These are phyloP conservation scores for Elaeagnus macrophylla DNA, from an alignment of 306 rosid species.

Conservation along the genomic window DNA sequence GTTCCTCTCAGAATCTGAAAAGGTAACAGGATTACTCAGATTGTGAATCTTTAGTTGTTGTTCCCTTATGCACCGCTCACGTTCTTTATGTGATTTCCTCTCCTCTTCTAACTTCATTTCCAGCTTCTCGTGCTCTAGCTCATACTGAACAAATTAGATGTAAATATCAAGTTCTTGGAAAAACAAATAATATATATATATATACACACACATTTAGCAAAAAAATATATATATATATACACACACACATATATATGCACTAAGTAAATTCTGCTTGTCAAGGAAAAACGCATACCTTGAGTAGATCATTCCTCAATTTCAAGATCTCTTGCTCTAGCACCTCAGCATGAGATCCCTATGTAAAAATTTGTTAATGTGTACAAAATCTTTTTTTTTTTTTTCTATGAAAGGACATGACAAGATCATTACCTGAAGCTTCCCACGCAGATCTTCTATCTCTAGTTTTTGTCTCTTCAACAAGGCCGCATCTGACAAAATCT, in stretches of 20 bases:
- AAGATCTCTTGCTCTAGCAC: constrained; percentile 86
- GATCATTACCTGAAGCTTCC: constrained; percentile 69
- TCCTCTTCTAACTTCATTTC: constrained; percentile 76
- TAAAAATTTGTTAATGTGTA: constrained; percentile 15
- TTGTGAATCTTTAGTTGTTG: constrained; percentile 54
- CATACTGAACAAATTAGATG: constrained; percentile 41
- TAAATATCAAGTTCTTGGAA: too few species aligned
- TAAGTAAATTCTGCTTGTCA: not conserved
- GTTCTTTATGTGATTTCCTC: constrained; percentile 57
- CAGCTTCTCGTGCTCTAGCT: constrained; percentile 82
- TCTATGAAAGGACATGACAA: constrained; percentile 12
- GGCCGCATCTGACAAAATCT: constrained; percentile 94
- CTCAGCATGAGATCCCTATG: constrained; percentile 87
- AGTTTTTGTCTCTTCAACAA: constrained; percentile 81
- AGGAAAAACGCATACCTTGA: constrained; percentile 44
- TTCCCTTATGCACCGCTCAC: constrained; percentile 49
- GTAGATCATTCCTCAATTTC: constrained; percentile 81
- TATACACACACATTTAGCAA: too few species aligned
- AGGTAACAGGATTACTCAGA: constrained; percentile 33
- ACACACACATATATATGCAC: too few species aligned
- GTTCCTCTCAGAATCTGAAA: constrained; percentile 37
- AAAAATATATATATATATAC: too few species aligned
- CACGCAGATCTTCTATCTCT: constrained; percentile 86
- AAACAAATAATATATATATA: too few species aligned
- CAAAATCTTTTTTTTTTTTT: not conserved